Percentiles rank a stretch among this genome's conserved stretches.
phyloP scores from a whole-genome alignment of 2,329 filamentous ascomycete genomes.

The Colletotrichum karsti region DNA sequence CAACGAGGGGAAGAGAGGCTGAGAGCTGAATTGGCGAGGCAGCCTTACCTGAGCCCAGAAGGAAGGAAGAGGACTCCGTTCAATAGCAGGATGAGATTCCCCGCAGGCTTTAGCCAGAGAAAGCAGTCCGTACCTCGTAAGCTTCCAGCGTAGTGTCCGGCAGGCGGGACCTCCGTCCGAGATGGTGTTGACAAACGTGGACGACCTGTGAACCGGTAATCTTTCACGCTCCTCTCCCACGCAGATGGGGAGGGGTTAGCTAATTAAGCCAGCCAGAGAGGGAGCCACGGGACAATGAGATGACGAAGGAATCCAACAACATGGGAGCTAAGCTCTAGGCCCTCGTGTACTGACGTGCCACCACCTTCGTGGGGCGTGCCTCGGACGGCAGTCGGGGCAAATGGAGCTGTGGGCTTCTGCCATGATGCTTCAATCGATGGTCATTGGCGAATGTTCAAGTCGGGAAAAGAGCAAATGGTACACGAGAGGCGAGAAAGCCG shows the following conservation, averaged over 20 bases:
- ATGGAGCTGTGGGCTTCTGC: background rate
- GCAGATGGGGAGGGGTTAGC: background rate
- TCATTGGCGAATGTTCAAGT: slow-evolving; percentile 17
- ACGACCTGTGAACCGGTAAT: background rate
- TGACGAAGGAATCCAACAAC: slow-evolving; percentile 12
- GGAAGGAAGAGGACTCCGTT: background rate
- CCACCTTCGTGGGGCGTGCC: slow-evolving; percentile 7
- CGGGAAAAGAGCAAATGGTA: slow-evolving; percentile 4
- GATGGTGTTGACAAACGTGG: slow-evolving; percentile 17
- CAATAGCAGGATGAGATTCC: slow-evolving; percentile 2
- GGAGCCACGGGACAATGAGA: background rate
- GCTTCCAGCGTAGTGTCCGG: background rate
- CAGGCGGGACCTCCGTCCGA: slow-evolving; percentile 9
- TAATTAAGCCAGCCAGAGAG: background rate
- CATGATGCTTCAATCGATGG: background rate
- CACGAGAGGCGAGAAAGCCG: slow-evolving; percentile 13
- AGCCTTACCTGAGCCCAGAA: slow-evolving; percentile 19
- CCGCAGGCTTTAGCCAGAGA: slow-evolving; percentile 6
- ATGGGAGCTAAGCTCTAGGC: slow-evolving; percentile 18
- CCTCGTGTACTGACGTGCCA: slow-evolving; percentile 17
- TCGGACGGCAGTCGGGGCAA: slow-evolving; percentile 11
- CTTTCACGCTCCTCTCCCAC: background rate
- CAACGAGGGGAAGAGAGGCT: slow-evolving; percentile 11
- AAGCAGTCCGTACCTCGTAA: slow-evolving; percentile 11
- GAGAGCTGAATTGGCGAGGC: slow-evolving; percentile 16